These are phyloP conservation scores for Cutaneotrichosporon cavernicola DNA, from an alignment of 1,284 basidiomycete genomes.

Conservation along the genomic window DNA sequence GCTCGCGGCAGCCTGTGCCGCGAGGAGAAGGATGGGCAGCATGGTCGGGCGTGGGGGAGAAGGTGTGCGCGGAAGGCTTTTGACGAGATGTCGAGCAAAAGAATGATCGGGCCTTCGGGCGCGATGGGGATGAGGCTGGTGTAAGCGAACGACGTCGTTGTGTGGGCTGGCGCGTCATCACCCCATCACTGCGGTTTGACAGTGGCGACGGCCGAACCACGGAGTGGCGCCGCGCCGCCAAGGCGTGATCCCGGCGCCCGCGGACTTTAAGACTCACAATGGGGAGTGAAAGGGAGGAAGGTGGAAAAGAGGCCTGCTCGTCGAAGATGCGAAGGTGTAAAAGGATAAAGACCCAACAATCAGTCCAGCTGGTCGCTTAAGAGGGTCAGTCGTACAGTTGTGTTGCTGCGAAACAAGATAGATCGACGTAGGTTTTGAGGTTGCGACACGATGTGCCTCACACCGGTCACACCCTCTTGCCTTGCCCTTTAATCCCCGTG, in stretches of 20 bases:
- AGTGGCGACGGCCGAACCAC: background rate
- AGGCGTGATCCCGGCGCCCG: background rate
- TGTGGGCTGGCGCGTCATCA: background rate
- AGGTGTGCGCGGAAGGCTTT: background rate
- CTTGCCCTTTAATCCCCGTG: no score
- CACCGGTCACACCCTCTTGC: no score
- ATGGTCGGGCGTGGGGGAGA: background rate
- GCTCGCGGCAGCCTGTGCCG: constrained; percentile 12
- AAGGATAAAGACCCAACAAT: background rate
- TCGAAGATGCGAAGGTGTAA: constrained; percentile 1
- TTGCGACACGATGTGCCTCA: background rate
- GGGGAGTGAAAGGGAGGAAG: background rate
- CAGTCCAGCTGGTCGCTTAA: background rate
- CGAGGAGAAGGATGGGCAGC: constrained; percentile 27
- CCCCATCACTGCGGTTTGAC: background rate
- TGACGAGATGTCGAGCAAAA: background rate
- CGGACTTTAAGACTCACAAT: background rate
- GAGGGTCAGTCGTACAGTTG: background rate
- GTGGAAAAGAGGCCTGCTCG: background rate
- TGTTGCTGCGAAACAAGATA: background rate
- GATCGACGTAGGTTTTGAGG: background rate
- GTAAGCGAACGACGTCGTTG: background rate
- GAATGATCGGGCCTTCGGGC: background rate
- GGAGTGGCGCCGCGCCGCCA: background rate
- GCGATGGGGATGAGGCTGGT: background rate